Evolutionary conservation across 352 stramenopile genomes (phyloP).

Genomic region (Aphanomyces astaci): DNA sequence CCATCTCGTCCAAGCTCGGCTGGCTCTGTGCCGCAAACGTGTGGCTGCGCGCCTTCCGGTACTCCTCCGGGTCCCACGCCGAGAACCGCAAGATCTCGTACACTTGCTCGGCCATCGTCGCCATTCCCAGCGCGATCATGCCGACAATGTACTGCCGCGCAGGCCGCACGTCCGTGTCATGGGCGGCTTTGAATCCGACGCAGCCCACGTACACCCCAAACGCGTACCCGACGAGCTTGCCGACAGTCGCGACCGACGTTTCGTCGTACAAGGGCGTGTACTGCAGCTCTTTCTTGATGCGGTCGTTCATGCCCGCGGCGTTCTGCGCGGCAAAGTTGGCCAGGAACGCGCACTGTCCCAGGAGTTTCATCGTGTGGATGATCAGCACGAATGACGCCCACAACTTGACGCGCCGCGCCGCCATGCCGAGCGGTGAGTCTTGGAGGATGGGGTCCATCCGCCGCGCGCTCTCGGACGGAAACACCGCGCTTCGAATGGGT

Average conservation of each 20-base stretch:
- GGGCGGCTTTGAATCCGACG: slow-evolving; percentile 77
- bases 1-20: slow-evolving; percentile 75
- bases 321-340: slow-evolving; percentile 37
- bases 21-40: slow-evolving; percentile 53
- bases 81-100: slow-evolving; percentile 79
- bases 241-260: slow-evolving; percentile 49
- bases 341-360: slow-evolving; percentile 75
- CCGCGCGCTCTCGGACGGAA: slow-evolving; percentile 69
- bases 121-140: slow-evolving; percentile 65
- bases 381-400: slow-evolving; percentile 84
- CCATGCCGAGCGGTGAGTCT: slow-evolving; percentile 73
- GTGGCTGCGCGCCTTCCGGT: slow-evolving; percentile 30
- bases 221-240: slow-evolving; percentile 68
- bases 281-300: slow-evolving; percentile 35
- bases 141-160: slow-evolving; percentile 79
- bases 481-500: slow-evolving; percentile 75
- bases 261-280: slow-evolving; percentile 78
- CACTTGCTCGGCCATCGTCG: slow-evolving; percentile 70
- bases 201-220: slow-evolving; percentile 82
- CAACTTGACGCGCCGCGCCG: slow-evolving; percentile 73
- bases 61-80: slow-evolving; percentile 53
- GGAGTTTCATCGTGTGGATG: slow-evolving; percentile 87
- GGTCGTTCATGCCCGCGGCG: not conserved
- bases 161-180: slow-evolving; percentile 78
- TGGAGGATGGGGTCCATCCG: slow-evolving; percentile 81